Base-by-base conservation (phyloP, 2,329 filamentous ascomycete genomes). In the Nakataea oryzae region DNA sequence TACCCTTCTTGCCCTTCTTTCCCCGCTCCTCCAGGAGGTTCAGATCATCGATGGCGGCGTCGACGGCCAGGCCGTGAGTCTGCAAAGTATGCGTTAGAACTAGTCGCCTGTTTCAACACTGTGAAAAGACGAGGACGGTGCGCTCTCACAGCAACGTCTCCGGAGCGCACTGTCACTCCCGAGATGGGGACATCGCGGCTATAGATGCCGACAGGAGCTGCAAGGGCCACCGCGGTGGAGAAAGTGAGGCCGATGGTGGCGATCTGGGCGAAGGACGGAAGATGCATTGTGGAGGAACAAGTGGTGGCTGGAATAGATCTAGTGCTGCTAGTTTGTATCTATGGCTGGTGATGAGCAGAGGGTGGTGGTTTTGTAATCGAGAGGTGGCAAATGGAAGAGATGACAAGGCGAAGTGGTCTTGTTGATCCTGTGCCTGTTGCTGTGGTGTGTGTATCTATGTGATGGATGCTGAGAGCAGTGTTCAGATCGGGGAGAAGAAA, bases 1-100 rank as follows among this genome's bases (percentile, higher is more conserved):
- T 61, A 56, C 59, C 59, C 59, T 61, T 61, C 47, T 55, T 56
- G 50, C 59, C 59, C 59, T 61, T 61, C 59, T 27, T 27, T 30
- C 30, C 24, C 26, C 58, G 30, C 58, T 26, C 34, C 58, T 59
- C 30, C 24, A 59, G n/a, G 14, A 57, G 54, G n/a, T 34, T 61
- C 24, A 24, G 27, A n/a, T 61, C 59, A n/a, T 29, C 59, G n/a
- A n/a, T 27, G 26, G 34, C 41, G 34, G 28, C 50, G 41, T 54
- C 47, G 3, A 55, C 17, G 28, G 24, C 17, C 14, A 29, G 21
- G 50, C 12, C 59, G 27, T 13, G 28, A 14, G 54, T 57, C 59
- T 61, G 59, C 13, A 60, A 28, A 54, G 13, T 11, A 11, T 14
- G 5, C 12, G 55, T 28, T 9, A 57, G 55, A 30, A 17, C 7